Evolutionary conservation across 805 yeast species (phyloP).

Genomic region (Candida ipomoeae): DNA sequence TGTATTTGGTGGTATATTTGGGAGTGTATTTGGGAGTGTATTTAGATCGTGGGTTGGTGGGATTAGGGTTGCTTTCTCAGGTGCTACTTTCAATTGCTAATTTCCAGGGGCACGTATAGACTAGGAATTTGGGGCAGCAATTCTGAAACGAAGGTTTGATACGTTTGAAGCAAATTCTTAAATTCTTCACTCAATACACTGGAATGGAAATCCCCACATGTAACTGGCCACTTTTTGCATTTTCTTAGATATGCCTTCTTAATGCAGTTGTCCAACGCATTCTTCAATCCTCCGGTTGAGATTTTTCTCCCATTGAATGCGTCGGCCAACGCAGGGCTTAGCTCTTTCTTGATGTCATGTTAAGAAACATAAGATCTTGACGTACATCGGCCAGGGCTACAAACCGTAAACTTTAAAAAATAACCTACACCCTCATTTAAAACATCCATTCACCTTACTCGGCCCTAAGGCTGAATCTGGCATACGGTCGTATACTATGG

Average conservation of each 20-base stretch:
- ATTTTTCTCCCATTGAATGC: neutral
- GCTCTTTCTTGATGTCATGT: neutral
- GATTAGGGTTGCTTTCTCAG: too few relatives aligned
- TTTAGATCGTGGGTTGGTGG: too few relatives aligned
- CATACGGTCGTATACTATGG: neutral
- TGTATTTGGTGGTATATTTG: too few relatives aligned
- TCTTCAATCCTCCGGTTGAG: neutral
- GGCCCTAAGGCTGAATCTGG: neutral
- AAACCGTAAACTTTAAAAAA: neutral
- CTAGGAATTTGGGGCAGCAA: too few relatives aligned
- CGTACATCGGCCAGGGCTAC: neutral
- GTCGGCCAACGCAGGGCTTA: neutral
- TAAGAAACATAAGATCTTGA: neutral
- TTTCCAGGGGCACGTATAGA: too few relatives aligned
- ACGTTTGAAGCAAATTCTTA: neutral
- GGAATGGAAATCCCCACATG: too few relatives aligned
- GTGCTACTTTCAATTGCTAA: too few relatives aligned
- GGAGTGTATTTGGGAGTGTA: too few relatives aligned
- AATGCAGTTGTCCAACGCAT: neutral
- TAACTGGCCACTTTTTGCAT: neutral
- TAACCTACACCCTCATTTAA: too few relatives aligned
- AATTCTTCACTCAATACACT: neutral
- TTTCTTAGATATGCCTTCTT: neutral
- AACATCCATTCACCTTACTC: too few relatives aligned
- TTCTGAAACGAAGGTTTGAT: too few relatives aligned